Evolutionary conservation across 2,329 filamentous ascomycete species (phyloP).

Genomic region (Aquanectria penicillioides): DNA sequence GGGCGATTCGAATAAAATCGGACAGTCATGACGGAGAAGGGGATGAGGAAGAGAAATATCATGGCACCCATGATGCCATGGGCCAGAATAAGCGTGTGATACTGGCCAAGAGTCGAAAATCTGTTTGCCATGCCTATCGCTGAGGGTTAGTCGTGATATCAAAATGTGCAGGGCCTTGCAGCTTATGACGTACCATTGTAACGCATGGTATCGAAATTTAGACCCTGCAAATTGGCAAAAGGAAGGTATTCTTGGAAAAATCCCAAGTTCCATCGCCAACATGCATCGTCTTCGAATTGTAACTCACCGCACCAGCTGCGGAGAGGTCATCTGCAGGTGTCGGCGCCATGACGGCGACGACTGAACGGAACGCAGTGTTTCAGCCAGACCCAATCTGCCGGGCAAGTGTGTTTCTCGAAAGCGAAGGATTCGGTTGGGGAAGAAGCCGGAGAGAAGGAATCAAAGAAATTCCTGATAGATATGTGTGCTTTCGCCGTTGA

Average conservation of each 20-base stretch:
- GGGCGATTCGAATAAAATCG: constrained; percentile 75
- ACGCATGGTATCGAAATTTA: constrained; percentile 84
- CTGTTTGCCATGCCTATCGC: constrained; percentile 82
- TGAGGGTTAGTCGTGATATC: constrained; percentile 27
- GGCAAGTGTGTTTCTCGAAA: constrained; percentile 18
- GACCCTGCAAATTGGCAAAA: constrained; percentile 80
- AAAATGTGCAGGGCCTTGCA: background rate
- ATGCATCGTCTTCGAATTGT: constrained; percentile 77
- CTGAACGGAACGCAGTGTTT: constrained; percentile 37
- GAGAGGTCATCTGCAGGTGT: constrained; percentile 68
- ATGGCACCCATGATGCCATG: constrained; percentile 79
- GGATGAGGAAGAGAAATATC: constrained; percentile 79
- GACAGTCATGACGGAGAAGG: constrained; percentile 76
- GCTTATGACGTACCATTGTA: constrained; percentile 74
- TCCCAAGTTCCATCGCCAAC: constrained; percentile 90
- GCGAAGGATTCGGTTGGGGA: background rate
- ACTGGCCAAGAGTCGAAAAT: constrained; percentile 74
- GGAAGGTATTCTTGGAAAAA: constrained; percentile 77
- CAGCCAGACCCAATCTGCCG: constrained; percentile 27
- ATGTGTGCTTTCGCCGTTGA: background rate
- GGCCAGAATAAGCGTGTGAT: constrained; percentile 75
- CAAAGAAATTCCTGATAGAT: background rate
- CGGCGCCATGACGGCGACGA: constrained; percentile 68
- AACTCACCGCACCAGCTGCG: constrained; percentile 76
- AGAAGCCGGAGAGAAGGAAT: background rate